A percentile compares a stretch with the other conserved stretches of the same genome.
Evolutionary conservation across 2,329 filamentous ascomycete genomes (phyloP).

Genomic region (Sporothrix inflata): DNA sequence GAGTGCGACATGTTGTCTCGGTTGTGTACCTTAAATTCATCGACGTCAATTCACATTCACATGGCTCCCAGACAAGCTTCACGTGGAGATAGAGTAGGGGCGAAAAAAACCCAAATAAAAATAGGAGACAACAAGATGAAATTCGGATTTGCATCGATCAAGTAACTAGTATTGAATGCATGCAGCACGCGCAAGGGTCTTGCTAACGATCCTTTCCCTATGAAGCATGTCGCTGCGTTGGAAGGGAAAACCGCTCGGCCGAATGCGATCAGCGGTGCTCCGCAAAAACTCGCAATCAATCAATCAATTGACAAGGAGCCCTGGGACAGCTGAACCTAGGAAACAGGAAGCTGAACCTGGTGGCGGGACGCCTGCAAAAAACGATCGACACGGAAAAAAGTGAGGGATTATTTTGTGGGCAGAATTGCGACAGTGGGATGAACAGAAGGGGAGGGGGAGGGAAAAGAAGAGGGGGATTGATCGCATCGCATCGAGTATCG

Average conservation of each 20-base stretch:
- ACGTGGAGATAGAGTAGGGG: neutral
- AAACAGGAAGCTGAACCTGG: neutral
- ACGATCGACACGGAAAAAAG: neutral
- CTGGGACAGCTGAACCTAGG: neutral
- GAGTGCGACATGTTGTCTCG: neutral
- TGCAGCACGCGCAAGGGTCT: neutral
- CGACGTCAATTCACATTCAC: neutral
- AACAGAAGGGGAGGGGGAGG: neutral
- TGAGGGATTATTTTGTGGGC: neutral
- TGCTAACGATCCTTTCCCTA: neutral
- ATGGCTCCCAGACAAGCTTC: neutral
- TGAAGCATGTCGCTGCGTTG: neutral
- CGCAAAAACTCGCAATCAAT: neutral
- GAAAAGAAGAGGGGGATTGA: neutral
- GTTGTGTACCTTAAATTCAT: neutral
- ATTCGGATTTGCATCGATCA: too few species aligned
- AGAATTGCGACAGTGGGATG: neutral
- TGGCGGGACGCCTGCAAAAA: neutral
- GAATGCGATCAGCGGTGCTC: neutral
- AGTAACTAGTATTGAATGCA: neutral
- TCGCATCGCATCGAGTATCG: neutral
- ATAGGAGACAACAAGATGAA: too few species aligned
- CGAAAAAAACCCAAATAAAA: neutral
- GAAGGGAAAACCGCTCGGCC: neutral
- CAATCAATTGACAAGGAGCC: neutral